Conservation (phyloP, 2,329 filamentous ascomycete species). For the Colletotrichum eleusines region DNA sequence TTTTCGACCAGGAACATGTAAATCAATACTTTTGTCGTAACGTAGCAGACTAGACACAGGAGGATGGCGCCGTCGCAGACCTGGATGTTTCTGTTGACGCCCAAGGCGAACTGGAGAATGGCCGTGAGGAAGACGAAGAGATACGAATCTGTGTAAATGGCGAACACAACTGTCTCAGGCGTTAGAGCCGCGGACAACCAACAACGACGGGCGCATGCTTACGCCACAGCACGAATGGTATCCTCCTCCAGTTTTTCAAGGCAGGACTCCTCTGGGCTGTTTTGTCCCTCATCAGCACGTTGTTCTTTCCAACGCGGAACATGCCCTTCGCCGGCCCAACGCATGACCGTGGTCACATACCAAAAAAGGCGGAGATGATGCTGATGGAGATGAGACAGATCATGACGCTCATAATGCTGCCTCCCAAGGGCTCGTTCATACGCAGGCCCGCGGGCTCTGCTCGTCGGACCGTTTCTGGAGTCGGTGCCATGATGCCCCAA, state of each 20-base stretch:
- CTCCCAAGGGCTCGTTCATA: constrained; percentile 48
- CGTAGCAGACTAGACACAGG: constrained; percentile 71
- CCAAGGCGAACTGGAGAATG: constrained; percentile 68
- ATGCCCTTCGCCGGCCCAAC: not conserved
- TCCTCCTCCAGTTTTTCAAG: constrained; percentile 54
- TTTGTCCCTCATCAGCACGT: constrained; percentile 31
- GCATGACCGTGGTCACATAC: constrained; percentile 45
- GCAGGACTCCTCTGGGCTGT: constrained; percentile 53
- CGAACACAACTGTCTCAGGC: constrained; percentile 64
- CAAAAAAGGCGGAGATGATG: constrained; percentile 53
- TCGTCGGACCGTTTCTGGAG: constrained; percentile 5
- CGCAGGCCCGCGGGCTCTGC: constrained; percentile 27
- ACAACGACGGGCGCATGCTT: constrained; percentile 40
- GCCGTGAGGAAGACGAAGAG: constrained; percentile 69
- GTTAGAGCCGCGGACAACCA: not conserved
- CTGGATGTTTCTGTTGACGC: constrained; percentile 62
- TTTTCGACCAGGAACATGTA: constrained; percentile 75
- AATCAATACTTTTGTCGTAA: constrained; percentile 74
- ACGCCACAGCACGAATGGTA: constrained; percentile 60
- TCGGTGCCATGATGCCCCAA: constrained; percentile 36
- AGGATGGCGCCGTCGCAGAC: constrained; percentile 71
- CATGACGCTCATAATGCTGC: constrained; percentile 52
- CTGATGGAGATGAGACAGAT: constrained; percentile 51
- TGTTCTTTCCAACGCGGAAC: not conserved
- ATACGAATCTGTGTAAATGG: constrained; percentile 71